Base-by-base conservation (phyloP, 176 grass and related monocot species). In the Pontederia crassipes region DNA sequence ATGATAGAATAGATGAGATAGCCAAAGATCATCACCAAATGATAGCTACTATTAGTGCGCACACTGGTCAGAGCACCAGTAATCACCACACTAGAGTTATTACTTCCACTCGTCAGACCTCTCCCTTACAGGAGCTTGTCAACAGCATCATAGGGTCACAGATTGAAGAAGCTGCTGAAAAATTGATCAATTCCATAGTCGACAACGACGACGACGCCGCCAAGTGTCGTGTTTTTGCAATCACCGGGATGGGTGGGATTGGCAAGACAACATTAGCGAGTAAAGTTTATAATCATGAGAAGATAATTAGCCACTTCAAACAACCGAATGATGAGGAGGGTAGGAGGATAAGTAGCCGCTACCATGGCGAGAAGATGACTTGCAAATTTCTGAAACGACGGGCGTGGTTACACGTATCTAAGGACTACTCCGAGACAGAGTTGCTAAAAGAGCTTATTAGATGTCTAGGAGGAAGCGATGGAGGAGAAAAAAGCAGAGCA, bases 231-330 rank as follows among this genome's bases (percentile, higher is more conserved):
- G 17, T 86, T 64, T 89, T 89, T 8, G 89, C 73, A 55, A 61
- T 95, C 47, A 65, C 84, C 17, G 90, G 90, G 2, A 72, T 66
- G 0, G 78, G 67, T 49, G 90, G 82, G 35, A 84, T 95, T 2
- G 90, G 86, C 49, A 95, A 95, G 84, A 90, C 83, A 0, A 87
- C 75, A 0, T 77, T 95, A 79, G 86, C 83, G 48, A 68, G 64
- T 58, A 80, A 57, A 72, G 78, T 95, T 74, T 95, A 40, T 40
- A 40, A 40, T 40, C 4, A 40, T 2, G 6, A 40, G 1, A 40
- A 7, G 32, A 40, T 40, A 40, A 40, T 0, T 2, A 4, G 32
- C 32, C 32, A 7, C 32, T 40, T 24, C 20, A 24, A 24, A 24
- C 20, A 24, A 24, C 20, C 0, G 20, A 24, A 24, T 24, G 20